These are phyloP conservation scores for Dictyostelium capitatum DNA, from an alignment of 78 protist genomes.

Conservation along the genomic window DNA sequence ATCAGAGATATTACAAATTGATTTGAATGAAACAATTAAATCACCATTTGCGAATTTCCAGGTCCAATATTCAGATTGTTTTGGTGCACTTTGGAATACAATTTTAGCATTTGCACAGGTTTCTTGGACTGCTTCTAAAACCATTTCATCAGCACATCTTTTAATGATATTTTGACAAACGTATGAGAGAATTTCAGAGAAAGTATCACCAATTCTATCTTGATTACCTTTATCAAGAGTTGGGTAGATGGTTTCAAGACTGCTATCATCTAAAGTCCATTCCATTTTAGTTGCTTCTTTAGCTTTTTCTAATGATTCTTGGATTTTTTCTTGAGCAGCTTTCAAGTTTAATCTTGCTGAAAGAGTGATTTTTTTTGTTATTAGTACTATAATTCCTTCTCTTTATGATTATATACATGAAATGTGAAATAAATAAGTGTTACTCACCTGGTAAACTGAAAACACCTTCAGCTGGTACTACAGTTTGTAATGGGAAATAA, in stretches of 20 bases:
- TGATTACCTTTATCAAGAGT: neutral
- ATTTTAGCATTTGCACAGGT: constrained; percentile 19
- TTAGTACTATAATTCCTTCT: too few relatives aligned
- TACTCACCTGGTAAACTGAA: constrained; percentile 14
- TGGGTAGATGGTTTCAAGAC: constrained; percentile 48
- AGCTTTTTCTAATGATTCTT: constrained; percentile 39
- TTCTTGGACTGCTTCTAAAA: constrained; percentile 61
- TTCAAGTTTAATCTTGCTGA: constrained; percentile 35
- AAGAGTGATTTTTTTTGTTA: too few relatives aligned
- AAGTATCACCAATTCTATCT: constrained; percentile 47
- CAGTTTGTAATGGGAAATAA: constrained; percentile 21
- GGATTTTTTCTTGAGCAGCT: constrained; percentile 19
- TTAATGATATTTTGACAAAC: constrained; percentile 20
- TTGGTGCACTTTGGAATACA: constrained; percentile 10
- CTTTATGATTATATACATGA: too few relatives aligned
- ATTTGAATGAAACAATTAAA: constrained; percentile 26
- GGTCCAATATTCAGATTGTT: constrained; percentile 41
- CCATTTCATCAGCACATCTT: constrained; percentile 69
- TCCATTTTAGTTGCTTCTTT: constrained; percentile 46
- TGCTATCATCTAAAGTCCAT: constrained; percentile 60
- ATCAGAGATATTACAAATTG: constrained; percentile 34
- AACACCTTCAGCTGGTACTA: constrained; percentile 73
- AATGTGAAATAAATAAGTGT: too few relatives aligned
- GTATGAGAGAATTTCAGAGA: constrained; percentile 9
- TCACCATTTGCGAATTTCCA: constrained; percentile 26